Percentiles rank a stretch among this genome's conserved stretches.
Conservation (phyloP, 192 early-diverging fungal genomes). For the Pilobolus umbonatus region DNA sequence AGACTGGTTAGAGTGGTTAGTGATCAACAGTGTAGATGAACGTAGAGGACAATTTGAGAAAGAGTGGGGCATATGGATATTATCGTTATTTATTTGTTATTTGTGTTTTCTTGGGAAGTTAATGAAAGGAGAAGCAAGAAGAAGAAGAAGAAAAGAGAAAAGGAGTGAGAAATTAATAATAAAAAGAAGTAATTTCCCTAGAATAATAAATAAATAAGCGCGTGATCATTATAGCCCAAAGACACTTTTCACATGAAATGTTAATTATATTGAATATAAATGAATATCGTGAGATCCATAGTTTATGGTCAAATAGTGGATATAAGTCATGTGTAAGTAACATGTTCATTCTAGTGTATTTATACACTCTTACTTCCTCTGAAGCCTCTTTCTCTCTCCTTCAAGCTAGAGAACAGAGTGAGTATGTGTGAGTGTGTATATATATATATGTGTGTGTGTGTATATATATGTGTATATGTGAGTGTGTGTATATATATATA, state of each 20-base stretch:
- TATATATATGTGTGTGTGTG: too few relatives aligned
- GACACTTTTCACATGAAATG: slow-evolving; percentile 10
- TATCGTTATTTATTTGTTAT: not conserved
- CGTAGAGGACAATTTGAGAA: slow-evolving; percentile 17
- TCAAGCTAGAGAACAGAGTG: slow-evolving; percentile 35
- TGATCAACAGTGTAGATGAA: slow-evolving; percentile 8
- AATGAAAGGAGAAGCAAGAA: not conserved
- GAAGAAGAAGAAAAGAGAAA: not conserved
- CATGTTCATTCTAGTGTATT: not conserved
- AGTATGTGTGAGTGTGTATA: not conserved
- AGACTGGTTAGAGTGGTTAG: slow-evolving; percentile 6
- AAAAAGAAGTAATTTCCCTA: too few relatives aligned
- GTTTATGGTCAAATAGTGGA: too few relatives aligned
- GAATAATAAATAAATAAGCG: slow-evolving; percentile 1
- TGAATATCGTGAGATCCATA: too few relatives aligned
- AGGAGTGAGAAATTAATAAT: not conserved
- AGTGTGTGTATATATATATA: not conserved
- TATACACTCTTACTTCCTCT: not conserved
- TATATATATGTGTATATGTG: not conserved
- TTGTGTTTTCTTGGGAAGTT: not conserved
- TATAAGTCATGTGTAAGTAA: not conserved
- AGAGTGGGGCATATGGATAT: slow-evolving; percentile 2
- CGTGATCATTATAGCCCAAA: too few relatives aligned
- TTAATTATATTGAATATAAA: too few relatives aligned
- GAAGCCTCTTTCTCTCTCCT: slow-evolving; percentile 39